phyloP scores from a whole-genome alignment of 2,329 filamentous ascomycete species.

The Diplodia corticola region DNA sequence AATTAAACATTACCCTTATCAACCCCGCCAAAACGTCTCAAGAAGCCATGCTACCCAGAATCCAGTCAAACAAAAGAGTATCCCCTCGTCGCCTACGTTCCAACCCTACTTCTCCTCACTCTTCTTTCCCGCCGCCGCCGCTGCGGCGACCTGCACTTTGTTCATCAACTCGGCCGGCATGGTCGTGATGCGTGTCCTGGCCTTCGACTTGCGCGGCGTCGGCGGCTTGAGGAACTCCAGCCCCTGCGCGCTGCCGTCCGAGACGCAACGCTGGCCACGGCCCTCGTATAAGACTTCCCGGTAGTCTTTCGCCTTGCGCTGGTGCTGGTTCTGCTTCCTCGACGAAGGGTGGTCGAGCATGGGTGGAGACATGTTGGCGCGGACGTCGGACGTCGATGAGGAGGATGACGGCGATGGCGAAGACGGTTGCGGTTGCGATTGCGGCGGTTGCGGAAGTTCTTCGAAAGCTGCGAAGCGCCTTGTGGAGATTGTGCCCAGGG shows the following conservation, averaged over 20 bases:
- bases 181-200: not conserved
- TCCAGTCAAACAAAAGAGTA: too few species aligned
- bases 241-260: not conserved
- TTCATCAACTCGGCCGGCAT: not conserved
- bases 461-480: not conserved
- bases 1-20: not conserved
- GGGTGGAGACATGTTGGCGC: too few species aligned
- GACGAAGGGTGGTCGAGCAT: too few species aligned
- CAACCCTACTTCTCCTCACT: too few species aligned
- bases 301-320: not conserved
- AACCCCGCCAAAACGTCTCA: not conserved
- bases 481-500: not conserved
- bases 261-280: not conserved
- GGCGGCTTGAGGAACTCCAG: not conserved
- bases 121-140: not conserved
- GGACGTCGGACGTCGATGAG: too few species aligned
- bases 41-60: not conserved
- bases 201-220: not conserved
- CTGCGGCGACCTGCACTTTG: not conserved
- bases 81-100: too few species aligned
- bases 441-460: not conserved
- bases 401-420: not conserved
- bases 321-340: not conserved
- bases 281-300: not conserved
- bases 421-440: too few species aligned